These are phyloP conservation scores for Erodium maritimum DNA, from an alignment of 345 rosid species.

Conservation along the genomic window DNA sequence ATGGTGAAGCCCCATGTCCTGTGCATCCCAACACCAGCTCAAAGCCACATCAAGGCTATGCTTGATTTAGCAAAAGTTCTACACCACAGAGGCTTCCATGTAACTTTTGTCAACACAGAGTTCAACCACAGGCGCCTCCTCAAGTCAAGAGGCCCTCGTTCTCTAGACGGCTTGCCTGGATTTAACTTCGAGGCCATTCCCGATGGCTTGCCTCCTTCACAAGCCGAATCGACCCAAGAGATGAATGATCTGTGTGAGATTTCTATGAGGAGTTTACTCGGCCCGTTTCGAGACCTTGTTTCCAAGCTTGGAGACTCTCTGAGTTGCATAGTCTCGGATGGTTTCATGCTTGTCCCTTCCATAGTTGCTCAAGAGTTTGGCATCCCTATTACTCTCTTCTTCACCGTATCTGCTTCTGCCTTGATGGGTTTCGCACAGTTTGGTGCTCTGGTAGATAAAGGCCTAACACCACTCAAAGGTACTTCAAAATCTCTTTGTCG, in stretches of 20 bases:
- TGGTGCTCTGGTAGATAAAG: conserved; percentile 12
- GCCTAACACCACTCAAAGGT: conserved; percentile 23
- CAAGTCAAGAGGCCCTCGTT: too few relatives aligned
- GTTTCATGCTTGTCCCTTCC: conserved; percentile 19
- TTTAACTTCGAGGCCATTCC: too few relatives aligned
- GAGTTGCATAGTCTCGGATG: conserved; percentile 20
- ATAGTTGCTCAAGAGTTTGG: conserved; percentile 16
- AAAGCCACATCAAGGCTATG: not conserved
- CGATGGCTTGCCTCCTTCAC: conserved; percentile 5
- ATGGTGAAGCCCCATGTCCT: too few relatives aligned
- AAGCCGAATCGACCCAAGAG: conserved; percentile 18
- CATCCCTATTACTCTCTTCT: conserved; percentile 14
- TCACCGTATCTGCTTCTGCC: conserved; percentile 19
- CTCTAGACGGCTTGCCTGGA: too few relatives aligned
- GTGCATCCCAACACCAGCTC: too few relatives aligned
- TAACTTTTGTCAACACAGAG: too few relatives aligned
- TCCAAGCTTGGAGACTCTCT: conserved; percentile 9
- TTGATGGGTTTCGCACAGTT: conserved; percentile 14
- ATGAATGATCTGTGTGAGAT: conserved; percentile 11
- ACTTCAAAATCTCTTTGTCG: not conserved
- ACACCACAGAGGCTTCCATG: not conserved
- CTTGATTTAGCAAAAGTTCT: not conserved
- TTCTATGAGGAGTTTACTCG: conserved; percentile 12
- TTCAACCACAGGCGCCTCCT: too few relatives aligned
- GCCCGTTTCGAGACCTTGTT: conserved; percentile 20